Evolutionary conservation across 2,329 filamentous ascomycete species (phyloP).

Genomic region (Stagonosporopsis rhizophila): DNA sequence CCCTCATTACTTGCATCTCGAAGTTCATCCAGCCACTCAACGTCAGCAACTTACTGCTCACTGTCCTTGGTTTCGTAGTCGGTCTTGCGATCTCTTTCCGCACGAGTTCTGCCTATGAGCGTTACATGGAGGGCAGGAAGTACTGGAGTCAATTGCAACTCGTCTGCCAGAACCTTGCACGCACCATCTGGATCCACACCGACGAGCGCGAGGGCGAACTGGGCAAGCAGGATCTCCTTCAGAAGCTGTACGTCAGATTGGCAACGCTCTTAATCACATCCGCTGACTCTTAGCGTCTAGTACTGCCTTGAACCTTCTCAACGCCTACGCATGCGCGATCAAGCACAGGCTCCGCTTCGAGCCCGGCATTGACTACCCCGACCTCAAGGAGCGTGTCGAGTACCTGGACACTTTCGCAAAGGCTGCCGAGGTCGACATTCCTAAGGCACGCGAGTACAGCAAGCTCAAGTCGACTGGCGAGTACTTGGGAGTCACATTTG

Average conservation of each 20-base stretch:
- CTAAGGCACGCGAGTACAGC: slow-evolving; percentile 36
- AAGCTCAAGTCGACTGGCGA: slow-evolving; percentile 70
- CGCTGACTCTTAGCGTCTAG: slow-evolving; percentile 34
- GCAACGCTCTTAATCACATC: neutral
- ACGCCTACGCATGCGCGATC: slow-evolving; percentile 77
- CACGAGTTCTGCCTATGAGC: slow-evolving; percentile 78
- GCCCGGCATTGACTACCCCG: slow-evolving; percentile 78
- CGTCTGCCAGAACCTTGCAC: slow-evolving; percentile 64
- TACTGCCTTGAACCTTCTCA: slow-evolving; percentile 76
- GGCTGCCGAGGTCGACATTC: slow-evolving; percentile 57
- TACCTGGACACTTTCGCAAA: slow-evolving; percentile 79
- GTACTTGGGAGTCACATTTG: slow-evolving; percentile 78
- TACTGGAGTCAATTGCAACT: slow-evolving; percentile 67
- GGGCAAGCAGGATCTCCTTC: slow-evolving; percentile 71
- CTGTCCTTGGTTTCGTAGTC: slow-evolving; percentile 82
- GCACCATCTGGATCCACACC: slow-evolving; percentile 83
- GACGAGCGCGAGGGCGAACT: slow-evolving; percentile 64
- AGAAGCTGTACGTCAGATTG: slow-evolving; percentile 62
- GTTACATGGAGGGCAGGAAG: slow-evolving; percentile 66
- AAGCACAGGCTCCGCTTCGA: slow-evolving; percentile 88
- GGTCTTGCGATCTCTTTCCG: slow-evolving; percentile 80
- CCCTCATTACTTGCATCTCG: slow-evolving; percentile 63
- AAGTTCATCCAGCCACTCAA: slow-evolving; percentile 57
- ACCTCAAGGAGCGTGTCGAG: slow-evolving; percentile 72
- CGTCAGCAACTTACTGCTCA: slow-evolving; percentile 73